phyloP scores from a whole-genome alignment of 768 basidiomycete genomes.

The Thelephora aurantiotincta region DNA sequence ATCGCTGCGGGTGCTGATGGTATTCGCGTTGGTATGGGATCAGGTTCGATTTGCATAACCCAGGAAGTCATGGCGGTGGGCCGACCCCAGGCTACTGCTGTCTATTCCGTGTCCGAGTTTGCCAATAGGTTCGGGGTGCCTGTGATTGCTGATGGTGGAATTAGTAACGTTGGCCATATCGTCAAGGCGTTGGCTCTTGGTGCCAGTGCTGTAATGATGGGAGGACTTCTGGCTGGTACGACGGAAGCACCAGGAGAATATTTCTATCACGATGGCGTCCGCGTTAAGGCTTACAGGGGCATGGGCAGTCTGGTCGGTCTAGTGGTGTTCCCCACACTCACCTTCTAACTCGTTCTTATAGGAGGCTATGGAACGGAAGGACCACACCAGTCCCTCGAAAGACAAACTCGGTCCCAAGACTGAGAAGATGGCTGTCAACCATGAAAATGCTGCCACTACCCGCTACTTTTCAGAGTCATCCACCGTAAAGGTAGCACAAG shows the following conservation, averaged over 20 bases:
- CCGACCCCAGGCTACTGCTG: conserved; percentile 95
- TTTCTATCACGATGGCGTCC: conserved; percentile 98
- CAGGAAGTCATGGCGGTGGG: conserved; percentile 99
- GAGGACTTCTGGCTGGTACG: conserved; percentile 87
- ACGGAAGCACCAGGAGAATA: conserved; percentile 97
- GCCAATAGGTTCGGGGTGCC: conserved; percentile 88
- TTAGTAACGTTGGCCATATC: conserved; percentile 92
- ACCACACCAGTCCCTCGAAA: conserved; percentile 23
- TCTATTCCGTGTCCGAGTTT: conserved; percentile 93
- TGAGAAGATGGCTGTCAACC: conserved; percentile 26
- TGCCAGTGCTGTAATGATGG: conserved; percentile 98
- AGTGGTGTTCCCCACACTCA: conserved; percentile 1
- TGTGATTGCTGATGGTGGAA: conserved; percentile 92
- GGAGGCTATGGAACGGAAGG: conserved; percentile 83
- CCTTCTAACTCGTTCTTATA: conserved; percentile 11
- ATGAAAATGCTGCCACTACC: conserved; percentile 91
- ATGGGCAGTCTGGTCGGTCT: conserved; percentile 77
- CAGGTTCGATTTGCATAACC: conserved; percentile 97
- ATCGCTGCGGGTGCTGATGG: conserved; percentile 93
- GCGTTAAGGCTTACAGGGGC: conserved; percentile 96
- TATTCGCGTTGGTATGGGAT: conserved; percentile 96
- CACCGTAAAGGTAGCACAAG: conserved; percentile 91
- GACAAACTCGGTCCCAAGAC: conserved; percentile 30
- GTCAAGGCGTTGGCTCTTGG: conserved; percentile 93
- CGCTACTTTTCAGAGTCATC: conserved; percentile 92